Evolutionary conservation across 768 basidiomycete genomes (phyloP), one percentile per base, ranked within the genome.

Genomic region (Tephrocybe sp.): DNA sequence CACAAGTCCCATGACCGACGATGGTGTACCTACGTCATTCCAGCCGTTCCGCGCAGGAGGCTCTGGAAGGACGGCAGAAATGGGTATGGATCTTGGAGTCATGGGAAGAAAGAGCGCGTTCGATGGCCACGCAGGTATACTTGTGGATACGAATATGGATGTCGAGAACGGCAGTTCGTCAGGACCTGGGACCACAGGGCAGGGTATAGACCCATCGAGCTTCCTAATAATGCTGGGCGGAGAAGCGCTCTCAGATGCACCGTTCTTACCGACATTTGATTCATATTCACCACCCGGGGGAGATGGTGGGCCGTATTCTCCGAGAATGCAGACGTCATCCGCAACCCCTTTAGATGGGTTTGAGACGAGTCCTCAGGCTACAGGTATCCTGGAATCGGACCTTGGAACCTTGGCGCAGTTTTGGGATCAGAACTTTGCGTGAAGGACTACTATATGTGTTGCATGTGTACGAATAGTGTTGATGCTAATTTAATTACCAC

Each of bases 211-310:
- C 40, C 59, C 68, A 14, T 63, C 64, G 10, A 65, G 64, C n/a
- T 67, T 62, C 50, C 56, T 71, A 17, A 72, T 69, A 15, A 74
- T 77, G 70, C 60, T 71, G 20, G 69, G 71, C 24, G 75, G 75
- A 17, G 67, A 74, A 45, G 67, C 69, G 37, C 64, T 77, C 30
- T 65, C 73, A 10, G 62, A 73, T 49, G 64, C 67, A 12, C 75
- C 74, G 32, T 76, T 69, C 62, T 59, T 64, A n/a, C 60, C 60
- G 15, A 57, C 62, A 12, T 61, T 61, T 34, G 55, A 58, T 34
- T 55, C 52, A 23, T 46, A 53, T 25, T 54, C 52, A 8, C 57
- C 48, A 1, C 42, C 53, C 23, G 32, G 20, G 23, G 33, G 32
- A n/a, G 55, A 50, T 20, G 40, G 32, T 18, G 26, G 41, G 23